Percentiles rank a stretch among this genome's conserved stretches.
These are phyloP conservation scores for Pseudonectria buxi DNA, from an alignment of 2,329 filamentous ascomycete species.

Conservation along the genomic window DNA sequence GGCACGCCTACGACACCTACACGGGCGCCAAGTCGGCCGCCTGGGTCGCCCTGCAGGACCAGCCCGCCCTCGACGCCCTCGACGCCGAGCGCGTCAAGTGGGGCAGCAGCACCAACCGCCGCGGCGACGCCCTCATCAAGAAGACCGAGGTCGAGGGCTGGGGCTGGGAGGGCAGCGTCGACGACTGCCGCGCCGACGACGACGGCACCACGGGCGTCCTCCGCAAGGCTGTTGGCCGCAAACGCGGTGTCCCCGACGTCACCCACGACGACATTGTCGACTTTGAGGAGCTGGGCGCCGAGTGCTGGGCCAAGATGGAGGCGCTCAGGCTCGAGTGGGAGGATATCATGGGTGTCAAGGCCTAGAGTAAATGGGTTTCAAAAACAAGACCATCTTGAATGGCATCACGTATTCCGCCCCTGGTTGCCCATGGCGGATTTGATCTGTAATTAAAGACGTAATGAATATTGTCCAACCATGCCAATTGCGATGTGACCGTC, in stretches of 20 bases:
- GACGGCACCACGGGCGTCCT: conserved; percentile 42
- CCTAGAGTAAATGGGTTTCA: not conserved
- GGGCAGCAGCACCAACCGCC: conserved; percentile 64
- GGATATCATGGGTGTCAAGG: conserved; percentile 21
- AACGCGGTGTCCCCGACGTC: conserved; percentile 48
- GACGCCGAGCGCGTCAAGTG: conserved; percentile 63
- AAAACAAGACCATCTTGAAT: not conserved
- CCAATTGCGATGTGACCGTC: too few species aligned
- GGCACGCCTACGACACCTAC: conserved; percentile 77
- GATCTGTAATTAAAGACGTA: too few species aligned
- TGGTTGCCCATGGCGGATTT: too few species aligned
- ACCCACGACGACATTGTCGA: conserved; percentile 53
- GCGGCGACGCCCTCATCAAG: conserved; percentile 55
- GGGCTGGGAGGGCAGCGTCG: conserved; percentile 62
- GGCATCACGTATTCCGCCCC: too few species aligned
- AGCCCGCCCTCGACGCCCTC: conserved; percentile 52
- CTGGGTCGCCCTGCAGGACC: conserved; percentile 67
- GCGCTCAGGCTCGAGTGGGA: conserved; percentile 61
- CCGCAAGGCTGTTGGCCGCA: conserved; percentile 50
- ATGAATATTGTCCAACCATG: too few species aligned
- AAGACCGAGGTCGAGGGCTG: conserved; percentile 82
- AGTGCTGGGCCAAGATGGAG: conserved; percentile 68
- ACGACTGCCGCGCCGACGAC: conserved; percentile 35
- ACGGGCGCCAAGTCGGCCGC: conserved; percentile 67
- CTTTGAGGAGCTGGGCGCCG: conserved; percentile 56